Evolutionary conservation across 2,329 filamentous ascomycete species (phyloP), one percentile per base, ranked within the genome.

Genomic region (Chaetothyriales sp.): DNA sequence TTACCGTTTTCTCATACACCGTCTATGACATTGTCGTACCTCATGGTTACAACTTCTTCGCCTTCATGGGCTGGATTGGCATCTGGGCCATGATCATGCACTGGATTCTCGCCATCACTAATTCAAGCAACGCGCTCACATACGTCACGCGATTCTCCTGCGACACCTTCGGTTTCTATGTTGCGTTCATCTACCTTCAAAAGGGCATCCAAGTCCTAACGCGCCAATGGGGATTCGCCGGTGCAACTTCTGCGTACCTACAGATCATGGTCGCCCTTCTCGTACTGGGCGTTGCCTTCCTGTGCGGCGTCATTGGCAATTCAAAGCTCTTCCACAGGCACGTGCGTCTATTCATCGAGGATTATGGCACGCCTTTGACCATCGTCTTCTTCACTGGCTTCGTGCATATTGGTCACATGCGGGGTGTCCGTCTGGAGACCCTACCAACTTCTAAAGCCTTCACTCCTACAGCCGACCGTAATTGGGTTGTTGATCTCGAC

Each of bases 1-100:
- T 95, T 52, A 94, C 89, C 15, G 87, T 94, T 25, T 94, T 94
- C 65, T 94, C 94, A 65, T 94, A 94, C 64, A 95, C 89, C 2
- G 86, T 94, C 2, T 94, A 89, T 70, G 84, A 92, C 66, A 94
- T 95, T 58, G 86, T 95, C 64, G 71, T 75, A 1, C 82, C 85
- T 1, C 81, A 81, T 0, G 86, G 85, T 1, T 85, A 84, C 4
- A 83, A 89, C 63, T 94, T 90, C 64, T 80, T 94, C 51, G 80
- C 83, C 5, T 95, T 95, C 66, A 94, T 94, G 89, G 83, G 82
- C 62, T 90, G 89, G 84, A 86, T 94, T 62, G 87, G 86, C 56
- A 76, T 94, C 57, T 95, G 88, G 88, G 83, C 87, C 1, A 70
- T 94, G 18, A 73, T 89, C 20, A 82, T 94, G 69, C 88, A 94